These are phyloP conservation scores for Rhodotorula sp. DNA, from an alignment of 1,284 basidiomycete species.

Conservation along the genomic window DNA sequence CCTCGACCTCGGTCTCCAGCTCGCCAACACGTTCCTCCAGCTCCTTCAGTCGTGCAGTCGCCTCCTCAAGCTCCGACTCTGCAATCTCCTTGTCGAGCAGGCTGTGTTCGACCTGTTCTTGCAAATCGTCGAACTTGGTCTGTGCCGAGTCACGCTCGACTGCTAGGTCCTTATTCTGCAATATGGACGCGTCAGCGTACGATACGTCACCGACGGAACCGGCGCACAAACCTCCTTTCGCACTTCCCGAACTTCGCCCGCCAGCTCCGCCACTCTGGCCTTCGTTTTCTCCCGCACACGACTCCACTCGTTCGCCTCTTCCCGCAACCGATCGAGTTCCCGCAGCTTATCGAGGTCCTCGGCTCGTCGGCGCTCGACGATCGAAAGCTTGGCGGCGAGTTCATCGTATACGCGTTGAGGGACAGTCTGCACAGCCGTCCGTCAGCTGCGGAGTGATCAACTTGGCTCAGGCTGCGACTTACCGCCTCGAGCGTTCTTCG, in stretches of 20 bases:
- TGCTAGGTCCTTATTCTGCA: slow-evolving; percentile 19
- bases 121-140: slow-evolving; percentile 25
- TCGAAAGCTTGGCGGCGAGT: slow-evolving; percentile 73
- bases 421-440: slow-evolving; percentile 25
- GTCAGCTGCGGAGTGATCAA: neutral
- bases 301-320: slow-evolving; percentile 81
- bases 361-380: slow-evolving; percentile 78
- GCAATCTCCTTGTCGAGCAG: slow-evolving; percentile 95
- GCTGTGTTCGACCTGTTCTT: slow-evolving; percentile 70
- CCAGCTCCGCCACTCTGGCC: slow-evolving; percentile 45
- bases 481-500: slow-evolving; percentile 16
- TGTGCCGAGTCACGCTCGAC: slow-evolving; percentile 2
- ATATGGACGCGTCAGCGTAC: neutral
- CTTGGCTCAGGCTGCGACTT: neutral
- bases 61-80: slow-evolving; percentile 70
- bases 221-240: slow-evolving; percentile 50
- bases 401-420: slow-evolving; percentile 54
- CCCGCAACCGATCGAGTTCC: slow-evolving; percentile 76
- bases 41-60: slow-evolving; percentile 74
- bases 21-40: slow-evolving; percentile 71
- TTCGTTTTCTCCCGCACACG: slow-evolving; percentile 81
- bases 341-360: slow-evolving; percentile 81
- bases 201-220: neutral
- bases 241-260: slow-evolving; percentile 72
- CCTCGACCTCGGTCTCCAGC: slow-evolving; percentile 3